These are phyloP conservation scores for Boletus rufocinnamomeus DNA, from an alignment of 768 basidiomycete species.

Conservation along the genomic window DNA sequence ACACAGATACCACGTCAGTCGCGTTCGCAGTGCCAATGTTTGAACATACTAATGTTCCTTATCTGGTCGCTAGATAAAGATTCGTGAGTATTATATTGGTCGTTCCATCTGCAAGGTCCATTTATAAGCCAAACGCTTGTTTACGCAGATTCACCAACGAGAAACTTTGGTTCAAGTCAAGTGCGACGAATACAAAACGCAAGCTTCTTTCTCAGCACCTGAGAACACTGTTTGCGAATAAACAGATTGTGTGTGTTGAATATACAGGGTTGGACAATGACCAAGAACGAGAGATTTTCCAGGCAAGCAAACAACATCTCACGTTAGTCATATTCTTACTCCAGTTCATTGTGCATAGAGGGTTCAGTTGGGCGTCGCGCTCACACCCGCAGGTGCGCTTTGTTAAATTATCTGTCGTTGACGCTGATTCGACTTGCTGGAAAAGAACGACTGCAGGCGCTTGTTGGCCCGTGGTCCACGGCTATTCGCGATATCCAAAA, in stretches of 20 bases:
- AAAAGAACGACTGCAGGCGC: slow-evolving; percentile 52
- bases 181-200: slow-evolving; percentile 19
- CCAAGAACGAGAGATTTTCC: slow-evolving; percentile 69
- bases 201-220: slow-evolving; percentile 39
- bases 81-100: slow-evolving; percentile 30
- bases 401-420: not conserved
- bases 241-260: slow-evolving; percentile 54
- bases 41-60: slow-evolving; percentile 8
- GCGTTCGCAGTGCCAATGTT: not conserved
- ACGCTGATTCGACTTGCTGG: not conserved
- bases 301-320: slow-evolving; percentile 35
- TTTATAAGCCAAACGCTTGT: not conserved
- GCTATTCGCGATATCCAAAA: slow-evolving; percentile 44
- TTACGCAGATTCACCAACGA: slow-evolving; percentile 33
- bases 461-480: slow-evolving; percentile 47
- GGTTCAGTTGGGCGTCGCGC: slow-evolving; percentile 53
- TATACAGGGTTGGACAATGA: slow-evolving; percentile 49
- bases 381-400: slow-evolving; percentile 48
- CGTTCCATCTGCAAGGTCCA: not conserved
- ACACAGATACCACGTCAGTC: slow-evolving; percentile 47
- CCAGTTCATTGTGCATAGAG: slow-evolving; percentile 35
- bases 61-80: slow-evolving; percentile 38
- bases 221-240: slow-evolving; percentile 42
- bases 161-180: slow-evolving; percentile 41
- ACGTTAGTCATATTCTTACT: not conserved